Evolutionary conservation across 208 protist species (phyloP).

Genomic region (Leishmania major): DNA sequence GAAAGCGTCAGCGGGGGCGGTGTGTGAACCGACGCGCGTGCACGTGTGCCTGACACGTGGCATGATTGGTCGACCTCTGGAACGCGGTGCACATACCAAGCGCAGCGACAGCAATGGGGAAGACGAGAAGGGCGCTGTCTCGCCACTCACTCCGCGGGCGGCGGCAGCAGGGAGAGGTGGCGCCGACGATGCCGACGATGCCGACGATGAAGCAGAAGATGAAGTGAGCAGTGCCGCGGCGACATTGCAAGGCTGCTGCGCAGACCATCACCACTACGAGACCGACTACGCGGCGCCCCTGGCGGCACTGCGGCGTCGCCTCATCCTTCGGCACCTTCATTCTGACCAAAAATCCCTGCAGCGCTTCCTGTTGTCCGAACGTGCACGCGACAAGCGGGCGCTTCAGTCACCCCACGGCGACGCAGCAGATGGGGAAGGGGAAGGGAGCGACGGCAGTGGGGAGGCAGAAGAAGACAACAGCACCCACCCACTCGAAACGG

Average conservation of each 20-base stretch:
- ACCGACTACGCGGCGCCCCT: slow-evolving; percentile 28
- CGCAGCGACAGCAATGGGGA: neutral
- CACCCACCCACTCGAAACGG: slow-evolving; percentile 9
- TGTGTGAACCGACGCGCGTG: slow-evolving; percentile 15
- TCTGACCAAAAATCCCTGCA: slow-evolving; percentile 15
- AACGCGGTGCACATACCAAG: neutral
- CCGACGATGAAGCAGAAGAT: slow-evolving; percentile 4
- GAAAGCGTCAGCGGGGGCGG: neutral
- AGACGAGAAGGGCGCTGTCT: neutral
- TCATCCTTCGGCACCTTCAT: slow-evolving; percentile 37
- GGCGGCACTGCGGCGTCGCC: slow-evolving; percentile 18
- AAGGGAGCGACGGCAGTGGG: slow-evolving; percentile 29
- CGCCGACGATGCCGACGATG: neutral
- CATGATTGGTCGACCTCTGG: slow-evolving; percentile 4
- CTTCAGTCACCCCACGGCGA: neutral
- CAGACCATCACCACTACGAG: slow-evolving; percentile 25
- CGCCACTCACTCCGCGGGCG: neutral
- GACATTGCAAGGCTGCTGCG: slow-evolving; percentile 19
- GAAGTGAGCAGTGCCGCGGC: neutral
- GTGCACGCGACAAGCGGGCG: slow-evolving; percentile 3
- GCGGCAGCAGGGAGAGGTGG: neutral
- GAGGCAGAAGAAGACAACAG: slow-evolving; percentile 23
- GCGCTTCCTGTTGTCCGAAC: slow-evolving; percentile 21
- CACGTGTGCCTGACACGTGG: slow-evolving; percentile 31
- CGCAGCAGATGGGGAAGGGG: neutral